A percentile compares a stretch with the other conserved stretches of the same genome.
These are phyloP conservation scores for Cicer bijugum DNA, from an alignment of 306 rosid genomes.

Conservation along the genomic window DNA sequence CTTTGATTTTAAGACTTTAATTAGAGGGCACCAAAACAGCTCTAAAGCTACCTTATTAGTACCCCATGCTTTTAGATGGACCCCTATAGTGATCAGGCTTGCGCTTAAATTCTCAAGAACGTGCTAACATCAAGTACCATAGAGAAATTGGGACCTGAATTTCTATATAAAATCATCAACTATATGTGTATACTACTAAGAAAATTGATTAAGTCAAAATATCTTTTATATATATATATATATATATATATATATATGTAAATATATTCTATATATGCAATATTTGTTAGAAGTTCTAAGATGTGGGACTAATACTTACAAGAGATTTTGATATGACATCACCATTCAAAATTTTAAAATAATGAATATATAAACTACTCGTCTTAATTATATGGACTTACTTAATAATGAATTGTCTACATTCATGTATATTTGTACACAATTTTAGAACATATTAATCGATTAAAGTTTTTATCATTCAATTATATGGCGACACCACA, in stretches of 20 bases:
- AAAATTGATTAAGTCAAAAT: background rate
- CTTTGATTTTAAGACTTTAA: slow-evolving; percentile 43
- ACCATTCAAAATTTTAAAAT: no score
- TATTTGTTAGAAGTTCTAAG: no score
- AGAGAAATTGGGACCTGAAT: slow-evolving; percentile 38
- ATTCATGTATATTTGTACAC: no score
- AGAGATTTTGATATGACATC: no score
- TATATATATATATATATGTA: no score
- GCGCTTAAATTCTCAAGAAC: slow-evolving; percentile 38
- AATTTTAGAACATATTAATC: no score
- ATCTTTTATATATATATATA: background rate
- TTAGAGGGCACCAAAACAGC: slow-evolving; percentile 39
- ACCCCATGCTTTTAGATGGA: slow-evolving; percentile 41
- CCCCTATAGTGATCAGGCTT: slow-evolving; percentile 39
- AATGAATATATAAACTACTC: no score
- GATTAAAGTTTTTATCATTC: no score
- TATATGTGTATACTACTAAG: background rate
- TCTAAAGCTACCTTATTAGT: slow-evolving; percentile 34
- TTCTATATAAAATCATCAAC: slow-evolving; percentile 10
- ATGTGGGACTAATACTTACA: no score
- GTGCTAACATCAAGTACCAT: slow-evolving; percentile 54
- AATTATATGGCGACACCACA: no score
- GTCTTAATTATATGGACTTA: no score
- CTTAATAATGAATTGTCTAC: no score
- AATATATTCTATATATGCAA: background rate